phyloP scores from a whole-genome alignment of 345 rosid species.

The Eucalyptus cladocalyx region DNA sequence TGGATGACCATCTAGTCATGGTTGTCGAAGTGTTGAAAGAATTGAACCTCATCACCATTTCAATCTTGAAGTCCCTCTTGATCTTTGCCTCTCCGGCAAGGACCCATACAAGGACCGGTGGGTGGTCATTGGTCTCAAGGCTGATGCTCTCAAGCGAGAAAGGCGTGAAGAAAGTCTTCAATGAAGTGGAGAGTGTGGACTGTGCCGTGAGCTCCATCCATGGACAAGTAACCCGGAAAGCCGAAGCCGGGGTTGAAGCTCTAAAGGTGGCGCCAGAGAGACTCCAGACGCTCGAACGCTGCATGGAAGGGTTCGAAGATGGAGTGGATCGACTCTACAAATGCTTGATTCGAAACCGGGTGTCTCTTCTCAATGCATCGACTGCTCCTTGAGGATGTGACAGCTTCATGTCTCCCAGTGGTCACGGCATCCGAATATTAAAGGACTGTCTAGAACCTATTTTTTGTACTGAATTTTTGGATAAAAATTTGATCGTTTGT shows the following conservation, averaged over 20 bases:
- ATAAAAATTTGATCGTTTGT: background rate
- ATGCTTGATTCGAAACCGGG: conserved; percentile 42
- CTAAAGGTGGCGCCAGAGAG: conserved; percentile 8
- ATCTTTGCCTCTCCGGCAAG: conserved; percentile 19
- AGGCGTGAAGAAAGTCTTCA: conserved; percentile 8
- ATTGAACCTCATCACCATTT: conserved; percentile 14
- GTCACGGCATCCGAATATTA: background rate
- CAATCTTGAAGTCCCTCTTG: conserved; percentile 29
- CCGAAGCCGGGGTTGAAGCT: conserved; percentile 2
- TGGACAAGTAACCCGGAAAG: background rate
- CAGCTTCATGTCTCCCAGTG: conserved; percentile 12
- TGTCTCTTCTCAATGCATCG: conserved; percentile 33
- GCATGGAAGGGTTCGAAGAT: conserved; percentile 16
- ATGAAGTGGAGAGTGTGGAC: conserved; percentile 32
- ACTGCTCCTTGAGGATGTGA: background rate
- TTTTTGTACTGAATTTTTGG: background rate
- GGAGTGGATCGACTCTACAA: conserved; percentile 27
- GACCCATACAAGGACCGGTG: conserved; percentile 2
- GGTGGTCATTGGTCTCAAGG: conserved; percentile 30
- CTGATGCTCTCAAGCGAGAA: conserved; percentile 10
- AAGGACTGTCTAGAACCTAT: background rate
- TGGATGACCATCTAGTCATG: conserved; percentile 4
- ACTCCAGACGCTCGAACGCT: conserved; percentile 13
- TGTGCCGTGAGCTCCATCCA: background rate
- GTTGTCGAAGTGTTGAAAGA: conserved; percentile 16